Conservation (phyloP, 352 stramenopile species). For the Hyaloperonospora brassicae region DNA sequence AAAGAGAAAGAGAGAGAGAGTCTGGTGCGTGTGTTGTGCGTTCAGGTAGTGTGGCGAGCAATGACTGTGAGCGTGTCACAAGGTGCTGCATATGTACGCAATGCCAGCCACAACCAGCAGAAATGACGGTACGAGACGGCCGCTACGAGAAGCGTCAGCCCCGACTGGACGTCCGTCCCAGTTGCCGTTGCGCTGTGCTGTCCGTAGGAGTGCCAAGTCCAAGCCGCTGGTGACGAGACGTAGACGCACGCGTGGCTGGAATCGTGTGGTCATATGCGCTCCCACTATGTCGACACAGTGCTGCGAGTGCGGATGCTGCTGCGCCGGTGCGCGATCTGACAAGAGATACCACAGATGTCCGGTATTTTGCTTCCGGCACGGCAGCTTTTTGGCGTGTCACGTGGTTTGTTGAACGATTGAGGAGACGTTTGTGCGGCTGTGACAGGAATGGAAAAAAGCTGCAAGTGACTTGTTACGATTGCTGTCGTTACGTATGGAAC, state of each 20-base stretch:
- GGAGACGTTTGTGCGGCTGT: constrained; percentile 53
- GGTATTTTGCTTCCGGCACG: constrained; percentile 34
- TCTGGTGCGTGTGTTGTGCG: no score
- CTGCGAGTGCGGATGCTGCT: constrained; percentile 51
- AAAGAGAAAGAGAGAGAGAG: no score
- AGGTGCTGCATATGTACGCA: no score
- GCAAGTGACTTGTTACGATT: constrained; percentile 35
- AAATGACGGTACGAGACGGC: not conserved
- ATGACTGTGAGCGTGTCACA: no score
- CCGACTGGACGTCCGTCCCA: constrained; percentile 21
- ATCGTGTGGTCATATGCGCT: constrained; percentile 41
- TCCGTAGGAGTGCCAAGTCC: constrained; percentile 43
- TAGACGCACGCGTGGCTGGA: constrained; percentile 34
- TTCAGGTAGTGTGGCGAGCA: no score
- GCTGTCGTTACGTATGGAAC: constrained; percentile 64
- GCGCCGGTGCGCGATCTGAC: constrained; percentile 20
- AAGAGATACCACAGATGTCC: constrained; percentile 18
- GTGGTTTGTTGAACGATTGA: constrained; percentile 47
- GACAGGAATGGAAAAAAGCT: constrained; percentile 37
- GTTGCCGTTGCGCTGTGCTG: constrained; percentile 19
- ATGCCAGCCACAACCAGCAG: no score
- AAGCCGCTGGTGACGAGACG: constrained; percentile 35
- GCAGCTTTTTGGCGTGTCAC: constrained; percentile 55
- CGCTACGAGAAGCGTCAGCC: not conserved
- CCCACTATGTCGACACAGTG: constrained; percentile 55